Base-by-base conservation (phyloP, 225 moss, liverwort and hornwort genomes). In the Climacium dendroides region DNA sequence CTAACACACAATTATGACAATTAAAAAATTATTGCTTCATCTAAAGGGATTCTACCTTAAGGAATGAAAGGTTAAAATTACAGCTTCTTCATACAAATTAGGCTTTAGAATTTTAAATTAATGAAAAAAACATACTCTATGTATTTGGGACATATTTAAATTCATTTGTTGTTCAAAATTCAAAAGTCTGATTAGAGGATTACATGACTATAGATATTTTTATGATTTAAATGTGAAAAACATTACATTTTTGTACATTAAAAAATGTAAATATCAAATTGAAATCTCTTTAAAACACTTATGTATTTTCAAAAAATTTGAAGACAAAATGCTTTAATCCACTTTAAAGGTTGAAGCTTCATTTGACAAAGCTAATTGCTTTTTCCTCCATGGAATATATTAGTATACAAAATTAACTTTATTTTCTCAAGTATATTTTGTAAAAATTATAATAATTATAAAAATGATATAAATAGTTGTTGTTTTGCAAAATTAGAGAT, bases 361-460 rank as follows among this genome's bases (percentile, higher is more conserved):
- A 19, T 35, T 5, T 18, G 9, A 64, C 10, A 64, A 34, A 6
- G 9, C 0, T 32, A 2, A 17, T 0, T 63, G 5, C 32, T 63
- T 65, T 35, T 0, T 35, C 20, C 2, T 65, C 3, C 2, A 35
- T 8, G 0, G 19, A 19, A 2, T 11, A 10, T 65, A 65, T 35
- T 2, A 66, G 0, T n/a, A 22, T 66, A n/a, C 1, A 66, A 65
- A n/a, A 32, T 17, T n/a, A 2, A 0, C 6, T 0, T 6, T 32
- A 5, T 65, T 11, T 19, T 17, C 32, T 5, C 1, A 62, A 18
- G 2, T 19, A 19, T 5, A 9, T 5, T n/a, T 15, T 17, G 2
- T 32, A 63, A 65, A n/a, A 65, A 19, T 9, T 2, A 19, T 11
- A 20, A 1, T 20, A 20, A 20, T 22, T 66, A 37, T 13, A 23